phyloP scores from a whole-genome alignment of 345 rosid genomes.

The Dipteronia dyeriana region DNA sequence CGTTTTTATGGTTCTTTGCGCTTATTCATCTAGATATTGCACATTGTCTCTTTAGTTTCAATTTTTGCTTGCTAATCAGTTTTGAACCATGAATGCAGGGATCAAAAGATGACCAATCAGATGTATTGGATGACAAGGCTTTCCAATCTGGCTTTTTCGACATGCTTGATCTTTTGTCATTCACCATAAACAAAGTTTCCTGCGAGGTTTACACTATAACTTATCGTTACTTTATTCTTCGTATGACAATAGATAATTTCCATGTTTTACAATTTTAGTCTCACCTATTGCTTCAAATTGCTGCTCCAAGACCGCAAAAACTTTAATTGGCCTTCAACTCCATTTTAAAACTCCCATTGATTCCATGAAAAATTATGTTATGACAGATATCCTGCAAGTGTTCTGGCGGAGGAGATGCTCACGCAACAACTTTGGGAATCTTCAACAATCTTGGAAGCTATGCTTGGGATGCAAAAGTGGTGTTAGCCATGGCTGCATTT shows the following conservation, averaged over 20 bases:
- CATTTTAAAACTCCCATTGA: neutral
- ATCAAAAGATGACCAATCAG: constrained; percentile 21
- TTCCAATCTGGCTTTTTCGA: constrained; percentile 35
- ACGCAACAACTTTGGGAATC: constrained; percentile 42
- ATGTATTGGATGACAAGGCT: constrained; percentile 40
- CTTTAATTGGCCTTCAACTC: neutral
- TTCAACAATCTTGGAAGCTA: constrained; percentile 38
- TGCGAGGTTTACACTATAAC: constrained; percentile 49
- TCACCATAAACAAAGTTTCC: constrained; percentile 48
- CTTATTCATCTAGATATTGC: neutral
- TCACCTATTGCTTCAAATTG: no score
- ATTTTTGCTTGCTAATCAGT: neutral
- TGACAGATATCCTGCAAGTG: constrained; percentile 52
- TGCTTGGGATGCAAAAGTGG: constrained; percentile 65
- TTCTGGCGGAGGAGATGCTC: constrained; percentile 48
- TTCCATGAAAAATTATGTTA: neutral
- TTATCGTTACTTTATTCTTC: neutral
- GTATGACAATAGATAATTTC: neutral
- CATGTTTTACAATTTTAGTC: neutral
- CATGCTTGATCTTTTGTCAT: constrained; percentile 42
- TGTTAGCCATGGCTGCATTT: constrained; percentile 57
- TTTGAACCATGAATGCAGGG: constrained; percentile 28
- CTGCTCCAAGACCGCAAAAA: neutral
- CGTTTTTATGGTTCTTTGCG: neutral
- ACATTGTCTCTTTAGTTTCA: neutral